Evolutionary conservation across 2,329 filamentous ascomycete genomes (phyloP).

Genomic region (Lecanoromycetidae sp.): DNA sequence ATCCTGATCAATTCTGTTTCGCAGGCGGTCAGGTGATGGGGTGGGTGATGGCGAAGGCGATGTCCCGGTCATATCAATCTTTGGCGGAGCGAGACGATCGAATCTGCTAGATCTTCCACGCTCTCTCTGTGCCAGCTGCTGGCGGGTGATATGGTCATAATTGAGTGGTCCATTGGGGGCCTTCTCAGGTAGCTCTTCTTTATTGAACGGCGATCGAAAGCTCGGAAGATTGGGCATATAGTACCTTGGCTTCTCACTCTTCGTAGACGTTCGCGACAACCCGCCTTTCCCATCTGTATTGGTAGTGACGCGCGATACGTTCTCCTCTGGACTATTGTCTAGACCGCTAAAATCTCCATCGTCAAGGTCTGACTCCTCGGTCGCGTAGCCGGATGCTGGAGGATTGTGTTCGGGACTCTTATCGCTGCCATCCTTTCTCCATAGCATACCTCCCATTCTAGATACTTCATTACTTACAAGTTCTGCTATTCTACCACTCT

Average conservation of each 20-base stretch:
- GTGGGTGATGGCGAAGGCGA: conserved; percentile 23
- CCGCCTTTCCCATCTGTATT: conserved; percentile 27
- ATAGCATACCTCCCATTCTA: conserved; percentile 48
- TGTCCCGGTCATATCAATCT: conserved; percentile 36
- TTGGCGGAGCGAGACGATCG: conserved; percentile 36
- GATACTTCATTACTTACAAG: conserved; percentile 55
- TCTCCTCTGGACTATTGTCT: conserved; percentile 21
- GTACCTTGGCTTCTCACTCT: conserved; percentile 28
- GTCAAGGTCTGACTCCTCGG: conserved; percentile 35
- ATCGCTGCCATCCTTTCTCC: conserved; percentile 41
- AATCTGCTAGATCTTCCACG: conserved; percentile 32
- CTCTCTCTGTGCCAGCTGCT: conserved; percentile 29
- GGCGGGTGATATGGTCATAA: conserved; percentile 32
- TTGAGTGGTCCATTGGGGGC: conserved; percentile 15
- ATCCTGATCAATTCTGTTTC: conserved; percentile 16
- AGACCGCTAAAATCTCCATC: conserved; percentile 22
- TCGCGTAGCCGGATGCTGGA: conserved; percentile 34
- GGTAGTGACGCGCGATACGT: conserved; percentile 26
- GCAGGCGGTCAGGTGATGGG: conserved; percentile 13
- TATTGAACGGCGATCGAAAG: conserved; percentile 39
- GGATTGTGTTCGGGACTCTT: conserved; percentile 32
- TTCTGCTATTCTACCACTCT: conserved; percentile 61
- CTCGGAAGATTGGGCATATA: conserved; percentile 37
- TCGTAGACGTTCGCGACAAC: conserved; percentile 26
- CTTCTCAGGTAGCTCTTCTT: conserved; percentile 24